These are phyloP conservation scores for Fusarium austroafricanum DNA, from an alignment of 2,329 filamentous ascomycete species.

Conservation along the genomic window DNA sequence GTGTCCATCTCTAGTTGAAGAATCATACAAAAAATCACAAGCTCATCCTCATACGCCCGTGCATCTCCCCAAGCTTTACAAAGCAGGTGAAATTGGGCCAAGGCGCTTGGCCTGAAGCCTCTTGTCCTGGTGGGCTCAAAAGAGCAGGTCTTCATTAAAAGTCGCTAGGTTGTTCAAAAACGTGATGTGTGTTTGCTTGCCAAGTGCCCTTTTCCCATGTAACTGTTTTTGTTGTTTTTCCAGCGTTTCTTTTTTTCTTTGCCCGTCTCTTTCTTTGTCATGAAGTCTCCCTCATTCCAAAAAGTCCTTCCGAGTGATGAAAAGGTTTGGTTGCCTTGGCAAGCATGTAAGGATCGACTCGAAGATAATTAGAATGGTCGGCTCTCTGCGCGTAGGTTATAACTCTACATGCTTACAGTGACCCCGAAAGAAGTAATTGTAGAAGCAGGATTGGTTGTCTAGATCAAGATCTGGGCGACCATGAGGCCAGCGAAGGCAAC, in stretches of 20 bases:
- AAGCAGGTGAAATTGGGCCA: constrained; percentile 12
- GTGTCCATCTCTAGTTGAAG: constrained; percentile 39
- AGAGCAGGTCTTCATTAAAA: constrained; percentile 44
- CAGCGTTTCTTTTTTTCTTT: constrained; percentile 9
- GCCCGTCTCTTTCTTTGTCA: constrained; percentile 24
- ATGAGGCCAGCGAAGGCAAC: constrained; percentile 47
- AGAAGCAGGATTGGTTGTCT: constrained; percentile 43
- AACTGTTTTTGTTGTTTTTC: constrained; percentile 13
- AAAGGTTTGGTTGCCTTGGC: constrained; percentile 37
- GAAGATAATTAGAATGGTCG: constrained; percentile 49
- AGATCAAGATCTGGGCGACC: constrained; percentile 49
- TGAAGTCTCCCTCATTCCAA: constrained; percentile 25
- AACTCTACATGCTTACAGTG: constrained; percentile 44
- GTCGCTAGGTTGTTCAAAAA: constrained; percentile 39
- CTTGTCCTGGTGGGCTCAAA: constrained; percentile 23
- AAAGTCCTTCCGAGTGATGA: constrained; percentile 28
- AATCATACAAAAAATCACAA: constrained; percentile 25
- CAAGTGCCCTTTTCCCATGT: constrained; percentile 29
- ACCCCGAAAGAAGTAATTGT: constrained; percentile 38
- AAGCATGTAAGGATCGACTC: constrained; percentile 46
- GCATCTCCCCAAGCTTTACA: not conserved
- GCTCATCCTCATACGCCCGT: constrained; percentile 18
- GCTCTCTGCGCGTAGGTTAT: constrained; percentile 42
- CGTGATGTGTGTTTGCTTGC: constrained; percentile 33
- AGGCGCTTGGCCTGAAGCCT: constrained; percentile 2